Conservation (phyloP, 225 moss, liverwort and hornwort genomes). For the Sphagnum contortum region DNA sequence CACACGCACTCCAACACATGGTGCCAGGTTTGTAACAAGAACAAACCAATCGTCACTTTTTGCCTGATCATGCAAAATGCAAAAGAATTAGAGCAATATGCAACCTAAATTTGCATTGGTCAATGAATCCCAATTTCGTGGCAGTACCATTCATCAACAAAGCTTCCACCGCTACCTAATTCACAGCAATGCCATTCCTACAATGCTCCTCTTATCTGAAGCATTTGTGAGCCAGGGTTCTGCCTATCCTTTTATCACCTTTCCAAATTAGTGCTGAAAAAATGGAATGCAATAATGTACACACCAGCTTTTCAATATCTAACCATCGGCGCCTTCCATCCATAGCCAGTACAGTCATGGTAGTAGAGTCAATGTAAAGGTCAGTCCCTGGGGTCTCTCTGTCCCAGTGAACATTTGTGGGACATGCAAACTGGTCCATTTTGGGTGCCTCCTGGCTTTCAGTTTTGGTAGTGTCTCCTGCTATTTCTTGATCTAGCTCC, state of each 20-base stretch:
- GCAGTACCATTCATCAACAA: too few relatives aligned
- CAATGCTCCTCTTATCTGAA: too few relatives aligned
- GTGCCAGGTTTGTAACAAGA: constrained; percentile 84
- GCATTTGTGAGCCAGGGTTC: too few relatives aligned
- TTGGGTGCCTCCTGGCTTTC: constrained; percentile 31
- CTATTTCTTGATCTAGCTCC: constrained; percentile 15
- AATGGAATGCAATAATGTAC: too few relatives aligned
- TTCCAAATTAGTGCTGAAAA: too few relatives aligned
- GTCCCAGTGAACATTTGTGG: constrained; percentile 69
- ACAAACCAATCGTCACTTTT: constrained; percentile 65
- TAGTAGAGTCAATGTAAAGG: constrained; percentile 63
- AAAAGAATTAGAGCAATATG: constrained; percentile 1
- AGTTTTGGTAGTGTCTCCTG: constrained; percentile 19
- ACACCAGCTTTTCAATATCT: constrained; percentile 81
- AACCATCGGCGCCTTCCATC: constrained; percentile 95
- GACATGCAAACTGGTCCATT: constrained; percentile 55
- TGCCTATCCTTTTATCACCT: too few relatives aligned
- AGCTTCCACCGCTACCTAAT: too few relatives aligned
- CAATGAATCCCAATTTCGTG: too few relatives aligned
- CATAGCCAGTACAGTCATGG: constrained; percentile 95
- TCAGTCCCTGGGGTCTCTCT: constrained; percentile 77
- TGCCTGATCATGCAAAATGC: constrained; percentile 35
- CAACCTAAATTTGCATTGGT: too few relatives aligned
- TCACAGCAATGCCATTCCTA: too few relatives aligned
- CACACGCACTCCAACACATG: constrained; percentile 84